Conservation (phyloP, 1,139 yeast species). For the Suzukiozyma palmioleophila region DNA sequence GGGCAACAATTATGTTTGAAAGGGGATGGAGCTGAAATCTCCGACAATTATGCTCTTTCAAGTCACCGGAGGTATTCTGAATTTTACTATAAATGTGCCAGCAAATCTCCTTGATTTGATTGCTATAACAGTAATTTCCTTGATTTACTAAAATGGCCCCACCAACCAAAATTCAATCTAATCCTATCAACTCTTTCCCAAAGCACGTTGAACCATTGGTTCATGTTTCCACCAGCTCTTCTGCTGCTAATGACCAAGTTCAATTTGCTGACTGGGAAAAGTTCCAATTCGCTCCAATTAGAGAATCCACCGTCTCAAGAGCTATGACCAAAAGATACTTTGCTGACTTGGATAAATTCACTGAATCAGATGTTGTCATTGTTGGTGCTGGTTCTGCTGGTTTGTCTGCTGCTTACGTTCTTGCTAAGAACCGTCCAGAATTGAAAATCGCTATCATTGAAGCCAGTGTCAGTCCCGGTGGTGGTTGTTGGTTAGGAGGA, state of each 20-base stretch:
- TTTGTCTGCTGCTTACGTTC: conserved; percentile 66
- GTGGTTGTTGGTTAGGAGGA: conserved; percentile 83
- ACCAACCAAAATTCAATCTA: conserved; percentile 31
- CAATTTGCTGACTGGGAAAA: conserved; percentile 58
- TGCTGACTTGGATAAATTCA: conserved; percentile 66
- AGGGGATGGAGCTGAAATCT: neutral
- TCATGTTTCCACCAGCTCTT: conserved; percentile 10
- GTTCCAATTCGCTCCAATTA: conserved; percentile 66
- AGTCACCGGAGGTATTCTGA: neutral
- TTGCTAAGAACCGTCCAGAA: conserved; percentile 74
- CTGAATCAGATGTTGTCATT: conserved; percentile 71
- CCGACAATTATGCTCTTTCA: conserved; percentile 1
- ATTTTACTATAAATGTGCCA: conserved; percentile 6
- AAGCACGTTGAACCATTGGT: conserved; percentile 6
- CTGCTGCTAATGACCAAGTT: conserved; percentile 15
- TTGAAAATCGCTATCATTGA: conserved; percentile 72
- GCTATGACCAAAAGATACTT: conserved; percentile 80
- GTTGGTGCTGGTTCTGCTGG: conserved; percentile 83
- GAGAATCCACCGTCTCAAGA: conserved; percentile 78
- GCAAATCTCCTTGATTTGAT: neutral
- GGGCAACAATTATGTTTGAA: neutral
- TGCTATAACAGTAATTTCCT: neutral
- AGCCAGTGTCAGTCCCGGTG: conserved; percentile 74
- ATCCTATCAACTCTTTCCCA: conserved; percentile 12
- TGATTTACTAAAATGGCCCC: conserved; percentile 24